Percentiles rank a stretch among this genome's conserved stretches.
These are phyloP conservation scores for Salix caprea DNA, from an alignment of 345 rosid species.

Conservation along the genomic window DNA sequence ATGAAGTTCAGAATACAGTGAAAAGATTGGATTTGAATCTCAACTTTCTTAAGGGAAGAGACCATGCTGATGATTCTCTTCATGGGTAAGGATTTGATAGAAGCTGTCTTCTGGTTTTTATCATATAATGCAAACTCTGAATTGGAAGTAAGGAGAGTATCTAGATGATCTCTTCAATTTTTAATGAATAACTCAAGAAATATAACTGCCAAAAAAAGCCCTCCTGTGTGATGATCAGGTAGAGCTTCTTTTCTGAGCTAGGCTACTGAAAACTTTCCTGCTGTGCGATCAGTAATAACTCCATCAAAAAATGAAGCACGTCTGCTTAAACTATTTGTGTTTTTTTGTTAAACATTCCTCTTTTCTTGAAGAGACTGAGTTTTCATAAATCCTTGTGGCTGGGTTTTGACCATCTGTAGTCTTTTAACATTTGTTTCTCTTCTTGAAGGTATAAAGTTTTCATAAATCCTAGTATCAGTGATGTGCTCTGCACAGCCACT, in stretches of 20 bases:
- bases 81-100: slow-evolving; percentile 52
- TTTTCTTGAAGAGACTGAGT: not conserved
- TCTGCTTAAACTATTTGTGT: not conserved
- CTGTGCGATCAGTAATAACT: not conserved
- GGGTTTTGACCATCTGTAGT: not conserved
- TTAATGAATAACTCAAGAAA: not conserved
- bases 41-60: slow-evolving; percentile 83
- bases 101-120: not conserved
- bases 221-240: too few species aligned
- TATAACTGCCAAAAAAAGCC: not conserved
- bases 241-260: not conserved
- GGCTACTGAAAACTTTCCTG: not conserved
- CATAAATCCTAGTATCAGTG: slow-evolving; percentile 93
- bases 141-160: not conserved
- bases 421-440: slow-evolving; percentile 4
- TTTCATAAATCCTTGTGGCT: not conserved
- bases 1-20: slow-evolving; percentile 75
- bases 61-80: slow-evolving; percentile 92
- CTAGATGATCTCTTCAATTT: not conserved
- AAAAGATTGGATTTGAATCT: slow-evolving; percentile 63
- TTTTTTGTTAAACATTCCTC: not conserved
- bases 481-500: slow-evolving; percentile 96
- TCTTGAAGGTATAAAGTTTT: slow-evolving; percentile 93
- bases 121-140: not conserved
- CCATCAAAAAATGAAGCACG: not conserved